Evolutionary conservation across 805 yeast genomes (phyloP).

Genomic region (Cyberlindnera samutprakarnensis): DNA sequence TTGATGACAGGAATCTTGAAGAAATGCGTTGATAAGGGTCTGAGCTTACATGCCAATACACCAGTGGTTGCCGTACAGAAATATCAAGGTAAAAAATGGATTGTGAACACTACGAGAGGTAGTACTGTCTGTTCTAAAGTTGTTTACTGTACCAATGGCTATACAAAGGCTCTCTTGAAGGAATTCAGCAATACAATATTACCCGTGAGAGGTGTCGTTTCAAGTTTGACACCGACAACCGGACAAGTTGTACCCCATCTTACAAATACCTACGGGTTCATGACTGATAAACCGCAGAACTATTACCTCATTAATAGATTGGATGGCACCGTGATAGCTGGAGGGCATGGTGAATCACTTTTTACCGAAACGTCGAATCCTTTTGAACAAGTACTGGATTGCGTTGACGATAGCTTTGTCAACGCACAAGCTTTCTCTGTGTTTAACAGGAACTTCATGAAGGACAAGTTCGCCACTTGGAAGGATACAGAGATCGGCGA

Average conservation of each 20-base stretch:
- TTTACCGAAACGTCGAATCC: conserved; percentile 8
- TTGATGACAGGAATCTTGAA: conserved; percentile 28
- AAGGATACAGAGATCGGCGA: conserved; percentile 19
- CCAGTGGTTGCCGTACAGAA: conserved; percentile 24
- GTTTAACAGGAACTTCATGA: conserved; percentile 25
- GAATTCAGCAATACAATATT: conserved; percentile 24
- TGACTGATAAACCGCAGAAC: conserved; percentile 19
- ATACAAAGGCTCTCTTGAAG: conserved; percentile 28
- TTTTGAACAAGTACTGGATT: conserved; percentile 20
- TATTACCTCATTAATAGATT: conserved; percentile 32
- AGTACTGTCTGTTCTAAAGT: conserved; percentile 25
- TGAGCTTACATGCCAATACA: conserved; percentile 36
- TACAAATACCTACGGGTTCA: conserved; percentile 28
- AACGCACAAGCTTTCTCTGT: conserved; percentile 19
- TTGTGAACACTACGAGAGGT: conserved; percentile 28
- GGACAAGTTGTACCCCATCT: conserved; percentile 25
- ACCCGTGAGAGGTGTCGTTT: conserved; percentile 29
- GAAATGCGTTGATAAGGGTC: conserved; percentile 25
- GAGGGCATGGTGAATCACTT: conserved; percentile 20
- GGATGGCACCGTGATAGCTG: conserved; percentile 32
- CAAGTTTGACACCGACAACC: conserved; percentile 23
- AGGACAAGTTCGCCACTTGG: conserved; percentile 27
- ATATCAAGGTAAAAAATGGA: conserved; percentile 23
- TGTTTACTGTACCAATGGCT: conserved; percentile 24
- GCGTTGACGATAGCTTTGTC: conserved; percentile 28